These are phyloP conservation scores for Aureobasidium leucospermi DNA, from an alignment of 2,329 filamentous ascomycete genomes.

Conservation along the genomic window DNA sequence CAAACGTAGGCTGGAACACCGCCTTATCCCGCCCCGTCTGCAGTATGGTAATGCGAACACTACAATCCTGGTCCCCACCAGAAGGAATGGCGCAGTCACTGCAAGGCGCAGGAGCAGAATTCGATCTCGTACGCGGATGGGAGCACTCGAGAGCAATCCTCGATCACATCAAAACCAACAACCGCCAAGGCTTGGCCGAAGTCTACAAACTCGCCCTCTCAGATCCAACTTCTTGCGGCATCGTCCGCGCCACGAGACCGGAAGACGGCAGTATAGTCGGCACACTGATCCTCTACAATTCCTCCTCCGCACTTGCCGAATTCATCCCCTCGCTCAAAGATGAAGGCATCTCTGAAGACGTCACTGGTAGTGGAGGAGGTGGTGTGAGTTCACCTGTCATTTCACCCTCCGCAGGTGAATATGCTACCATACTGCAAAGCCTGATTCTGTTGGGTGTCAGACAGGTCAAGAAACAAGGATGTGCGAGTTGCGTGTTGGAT, in stretches of 20 bases:
- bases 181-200: constrained; percentile 69
- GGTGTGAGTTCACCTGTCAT: constrained; percentile 78
- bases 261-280: constrained; percentile 64
- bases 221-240: constrained; percentile 65
- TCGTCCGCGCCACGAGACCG: constrained; percentile 71
- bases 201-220: constrained; percentile 70
- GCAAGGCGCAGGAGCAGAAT: constrained; percentile 64
- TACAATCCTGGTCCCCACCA: constrained; percentile 67
- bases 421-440: constrained; percentile 68
- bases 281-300: constrained; percentile 71
- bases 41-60: constrained; percentile 66
- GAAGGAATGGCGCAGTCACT: constrained; percentile 69
- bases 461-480: constrained; percentile 73
- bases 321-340: constrained; percentile 63
- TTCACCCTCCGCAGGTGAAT: constrained; percentile 58
- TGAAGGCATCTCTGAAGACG: not conserved
- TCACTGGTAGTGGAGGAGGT: constrained; percentile 39
- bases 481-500: constrained; percentile 65
- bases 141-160: constrained; percentile 69
- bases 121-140: constrained; percentile 75
- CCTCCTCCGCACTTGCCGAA: constrained; percentile 58
- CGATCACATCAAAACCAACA: constrained; percentile 64
- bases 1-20: constrained; percentile 77
- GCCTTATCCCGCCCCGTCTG: constrained; percentile 55
- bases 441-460: constrained; percentile 72